phyloP scores from a whole-genome alignment of 768 basidiomycete genomes.

The Leccinellum rugosiceps region DNA sequence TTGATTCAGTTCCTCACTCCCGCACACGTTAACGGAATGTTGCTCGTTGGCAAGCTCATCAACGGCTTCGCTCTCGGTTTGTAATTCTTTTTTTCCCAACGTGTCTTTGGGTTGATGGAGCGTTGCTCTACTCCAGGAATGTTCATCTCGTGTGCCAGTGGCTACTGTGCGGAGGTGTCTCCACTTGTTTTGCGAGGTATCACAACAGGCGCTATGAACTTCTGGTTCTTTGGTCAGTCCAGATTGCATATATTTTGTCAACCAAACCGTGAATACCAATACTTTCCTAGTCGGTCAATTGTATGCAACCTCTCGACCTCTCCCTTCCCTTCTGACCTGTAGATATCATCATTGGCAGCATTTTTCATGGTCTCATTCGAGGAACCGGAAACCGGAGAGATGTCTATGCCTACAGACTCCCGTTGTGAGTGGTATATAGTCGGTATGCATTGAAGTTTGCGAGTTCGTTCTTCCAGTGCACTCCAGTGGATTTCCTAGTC shows the following conservation, averaged over 20 bases:
- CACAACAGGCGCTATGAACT: slow-evolving; percentile 24
- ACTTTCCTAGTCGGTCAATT: slow-evolving; percentile 19
- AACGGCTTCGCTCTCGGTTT: slow-evolving; percentile 26
- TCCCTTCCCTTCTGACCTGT: not conserved
- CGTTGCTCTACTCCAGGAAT: slow-evolving; percentile 10
- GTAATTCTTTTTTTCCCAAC: not conserved
- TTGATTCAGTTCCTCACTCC: slow-evolving; percentile 25
- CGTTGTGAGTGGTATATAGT: slow-evolving; percentile 18
- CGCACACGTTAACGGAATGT: slow-evolving; percentile 21
- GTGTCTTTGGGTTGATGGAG: not conserved
- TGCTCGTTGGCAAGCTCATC: slow-evolving; percentile 25
- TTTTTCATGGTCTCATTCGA: slow-evolving; percentile 25
- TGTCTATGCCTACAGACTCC: slow-evolving; percentile 26
- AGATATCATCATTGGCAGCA: slow-evolving; percentile 1
- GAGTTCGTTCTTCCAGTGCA: slow-evolving; percentile 11
- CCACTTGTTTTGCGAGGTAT: slow-evolving; percentile 26
- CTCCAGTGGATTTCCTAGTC: slow-evolving; percentile 34
- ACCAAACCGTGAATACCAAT: not conserved
- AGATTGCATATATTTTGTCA: not conserved
- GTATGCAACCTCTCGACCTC: slow-evolving; percentile 2
- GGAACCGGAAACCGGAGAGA: slow-evolving; percentile 21
- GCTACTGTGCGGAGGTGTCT: slow-evolving; percentile 29
- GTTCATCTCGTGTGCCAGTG: slow-evolving; percentile 23
- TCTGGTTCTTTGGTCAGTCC: slow-evolving; percentile 25
- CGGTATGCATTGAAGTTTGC: not conserved